A percentile compares a stretch with the other conserved stretches of the same genome.
Conservation (phyloP, 441 rosid genomes). For the Adansonia gregorii region DNA sequence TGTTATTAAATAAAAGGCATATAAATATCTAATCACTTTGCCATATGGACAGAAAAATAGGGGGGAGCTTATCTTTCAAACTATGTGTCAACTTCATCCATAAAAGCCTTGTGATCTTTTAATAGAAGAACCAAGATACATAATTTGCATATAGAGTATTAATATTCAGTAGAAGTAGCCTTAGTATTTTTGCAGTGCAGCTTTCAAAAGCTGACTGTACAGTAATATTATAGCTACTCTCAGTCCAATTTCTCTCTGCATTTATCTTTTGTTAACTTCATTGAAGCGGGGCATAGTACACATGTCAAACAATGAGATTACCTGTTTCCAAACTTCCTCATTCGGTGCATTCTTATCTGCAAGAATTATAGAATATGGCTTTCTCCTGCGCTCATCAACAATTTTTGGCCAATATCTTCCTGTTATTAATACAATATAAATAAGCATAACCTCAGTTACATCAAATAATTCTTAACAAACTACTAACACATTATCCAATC, state of each 20-base stretch:
- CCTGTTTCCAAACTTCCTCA: conserved; percentile 99
- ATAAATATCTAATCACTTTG: background rate
- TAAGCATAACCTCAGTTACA: conserved; percentile 18
- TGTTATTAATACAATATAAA: conserved; percentile 36
- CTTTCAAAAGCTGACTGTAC: background rate
- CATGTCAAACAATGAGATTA: conserved; percentile 34
- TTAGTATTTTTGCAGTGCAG: background rate
- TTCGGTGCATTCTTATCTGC: conserved; percentile 99
- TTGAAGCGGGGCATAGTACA: background rate
- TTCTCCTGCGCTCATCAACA: conserved; percentile 74
- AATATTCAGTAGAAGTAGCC: background rate
- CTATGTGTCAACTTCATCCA: background rate
- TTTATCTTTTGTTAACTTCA: background rate
- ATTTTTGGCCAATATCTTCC: conserved; percentile 91
- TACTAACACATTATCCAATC: background rate
- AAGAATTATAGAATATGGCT: conserved; percentile 81
- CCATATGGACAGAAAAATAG: background rate
- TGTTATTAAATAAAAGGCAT: conserved; percentile 7
- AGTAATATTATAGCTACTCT: background rate
- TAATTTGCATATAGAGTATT: background rate
- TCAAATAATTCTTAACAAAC: conserved; percentile 7
- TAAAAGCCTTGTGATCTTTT: background rate
- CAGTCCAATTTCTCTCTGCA: background rate
- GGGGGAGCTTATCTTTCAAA: background rate
- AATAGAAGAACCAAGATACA: conserved; percentile 8